phyloP scores from a whole-genome alignment of 2,329 filamentous ascomycete species.

The Davidsoniella virescens region DNA sequence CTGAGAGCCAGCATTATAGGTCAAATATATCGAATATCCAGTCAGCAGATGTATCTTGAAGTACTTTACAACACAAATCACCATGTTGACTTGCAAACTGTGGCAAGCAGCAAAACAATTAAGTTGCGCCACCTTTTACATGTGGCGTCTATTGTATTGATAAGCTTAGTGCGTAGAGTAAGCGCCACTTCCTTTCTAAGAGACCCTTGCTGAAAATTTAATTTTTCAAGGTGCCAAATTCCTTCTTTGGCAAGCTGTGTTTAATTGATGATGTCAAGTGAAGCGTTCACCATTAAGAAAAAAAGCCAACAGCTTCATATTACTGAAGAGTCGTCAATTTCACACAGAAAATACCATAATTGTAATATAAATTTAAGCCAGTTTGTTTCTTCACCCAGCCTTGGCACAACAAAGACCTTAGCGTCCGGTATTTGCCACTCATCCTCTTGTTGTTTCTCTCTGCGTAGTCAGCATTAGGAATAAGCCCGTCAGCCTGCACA shows the following conservation, averaged over 20 bases:
- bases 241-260: too few relatives aligned
- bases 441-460: too few relatives aligned
- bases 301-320: too few relatives aligned
- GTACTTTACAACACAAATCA: not conserved
- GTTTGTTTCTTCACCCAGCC: too few relatives aligned
- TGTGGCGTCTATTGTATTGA: slow-evolving; percentile 1
- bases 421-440: too few relatives aligned
- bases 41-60: not conserved
- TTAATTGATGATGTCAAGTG: slow-evolving; percentile 3
- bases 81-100: not conserved
- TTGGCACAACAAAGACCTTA: too few relatives aligned
- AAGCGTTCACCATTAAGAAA: too few relatives aligned
- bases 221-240: not conserved
- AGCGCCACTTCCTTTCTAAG: slow-evolving; percentile 7
- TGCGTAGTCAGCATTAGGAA: too few relatives aligned
- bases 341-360: too few relatives aligned
- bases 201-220: not conserved
- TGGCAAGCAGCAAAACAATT: not conserved
- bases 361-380: too few relatives aligned
- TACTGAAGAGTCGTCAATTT: too few relatives aligned
- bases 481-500: too few relatives aligned
- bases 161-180: slow-evolving; percentile 6
- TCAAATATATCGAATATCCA: not conserved
- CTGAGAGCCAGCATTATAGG: slow-evolving; percentile 2
- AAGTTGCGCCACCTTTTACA: not conserved